Evolutionary conservation across 148 eudicot species (phyloP), one percentile per base, ranked within the genome.

Genomic region (Rhododendron ovatum): DNA sequence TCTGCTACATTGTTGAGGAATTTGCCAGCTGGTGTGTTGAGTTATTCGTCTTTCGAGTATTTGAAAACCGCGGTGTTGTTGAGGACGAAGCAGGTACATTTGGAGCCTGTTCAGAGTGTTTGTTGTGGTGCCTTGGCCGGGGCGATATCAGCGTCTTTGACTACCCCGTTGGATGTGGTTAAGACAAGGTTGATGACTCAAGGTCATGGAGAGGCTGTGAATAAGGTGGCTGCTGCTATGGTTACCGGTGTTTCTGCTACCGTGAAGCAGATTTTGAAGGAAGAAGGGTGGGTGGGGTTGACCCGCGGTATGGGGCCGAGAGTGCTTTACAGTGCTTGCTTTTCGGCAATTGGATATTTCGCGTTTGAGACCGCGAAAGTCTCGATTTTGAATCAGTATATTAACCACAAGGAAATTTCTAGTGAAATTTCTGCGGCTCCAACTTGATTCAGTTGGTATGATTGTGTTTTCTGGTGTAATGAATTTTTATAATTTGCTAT

Each of bases 131-230:
- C 99, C 0, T 87, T 96, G 86, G 99, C 98, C 0, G 99, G 99
- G 26, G 98, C 96, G 0, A 96, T 95, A 55, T 96, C 99, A 0
- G 96, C 98, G 0, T 92, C 98, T 1, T 71, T 95, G 86, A 95
- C 99, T 0, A 96, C 98, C 1, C 99, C 96, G 0, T 90, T 96
- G 90, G 99, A 96, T 90, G 98, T 96, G 81, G 92, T 96, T 22
- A 96, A 96, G 91, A 96, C 99, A 28, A 91, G 99, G 87, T 84
- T 96, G 92, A 96, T 96, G 99, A 95, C 98, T 78, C 97, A 94
- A 80, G 87, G 83, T 86, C 90, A 86, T 85, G 90, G 89, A 20
- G 98, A 92, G 75, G 91, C 87, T 74, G 88, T 82, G 39, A 89
- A 87, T 83, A 93, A 91, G 89, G 93, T 86, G 61, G 88, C 92